Conservation (phyloP, 148 eudicot genomes). For the Drosera capensis region DNA sequence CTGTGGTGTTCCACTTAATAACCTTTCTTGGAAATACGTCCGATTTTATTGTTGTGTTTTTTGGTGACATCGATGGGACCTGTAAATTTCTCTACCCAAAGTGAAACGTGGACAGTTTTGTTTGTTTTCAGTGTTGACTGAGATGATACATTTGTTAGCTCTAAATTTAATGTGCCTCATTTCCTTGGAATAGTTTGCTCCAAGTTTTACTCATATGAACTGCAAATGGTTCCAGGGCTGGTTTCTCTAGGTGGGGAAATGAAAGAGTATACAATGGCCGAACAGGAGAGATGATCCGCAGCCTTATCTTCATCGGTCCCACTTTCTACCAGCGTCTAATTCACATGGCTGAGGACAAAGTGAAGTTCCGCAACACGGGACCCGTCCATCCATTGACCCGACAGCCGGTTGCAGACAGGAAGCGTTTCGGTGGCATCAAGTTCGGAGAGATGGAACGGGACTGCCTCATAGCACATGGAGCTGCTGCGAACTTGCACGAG, state of each 20-base stretch:
- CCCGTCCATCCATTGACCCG: slow-evolving; percentile 90
- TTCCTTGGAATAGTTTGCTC: too few species aligned
- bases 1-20: too few species aligned
- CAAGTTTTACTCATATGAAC: background rate
- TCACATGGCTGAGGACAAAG: slow-evolving; percentile 96
- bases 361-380: slow-evolving; percentile 87
- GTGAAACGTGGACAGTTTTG: too few species aligned
- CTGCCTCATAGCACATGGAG: slow-evolving; percentile 92
- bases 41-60: too few species aligned
- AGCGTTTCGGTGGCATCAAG: slow-evolving; percentile 90
- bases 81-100: too few species aligned
- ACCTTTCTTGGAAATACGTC: too few species aligned
- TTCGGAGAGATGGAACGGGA: slow-evolving; percentile 97
- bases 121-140: too few species aligned
- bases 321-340: slow-evolving; percentile 75
- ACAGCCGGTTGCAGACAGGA: slow-evolving; percentile 90
- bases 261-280: slow-evolving; percentile 80
- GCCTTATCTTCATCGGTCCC: slow-evolving; percentile 82
- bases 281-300: slow-evolving; percentile 58
- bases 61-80: too few species aligned
- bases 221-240: slow-evolving; percentile 53
- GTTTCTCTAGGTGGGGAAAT: slow-evolving; percentile 81
- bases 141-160: too few species aligned
- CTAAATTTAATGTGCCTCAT: too few species aligned
- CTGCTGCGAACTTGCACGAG: slow-evolving; percentile 85